These are phyloP conservation scores for Spathaspora girioi DNA, from an alignment of 805 yeast species.

Conservation along the genomic window DNA sequence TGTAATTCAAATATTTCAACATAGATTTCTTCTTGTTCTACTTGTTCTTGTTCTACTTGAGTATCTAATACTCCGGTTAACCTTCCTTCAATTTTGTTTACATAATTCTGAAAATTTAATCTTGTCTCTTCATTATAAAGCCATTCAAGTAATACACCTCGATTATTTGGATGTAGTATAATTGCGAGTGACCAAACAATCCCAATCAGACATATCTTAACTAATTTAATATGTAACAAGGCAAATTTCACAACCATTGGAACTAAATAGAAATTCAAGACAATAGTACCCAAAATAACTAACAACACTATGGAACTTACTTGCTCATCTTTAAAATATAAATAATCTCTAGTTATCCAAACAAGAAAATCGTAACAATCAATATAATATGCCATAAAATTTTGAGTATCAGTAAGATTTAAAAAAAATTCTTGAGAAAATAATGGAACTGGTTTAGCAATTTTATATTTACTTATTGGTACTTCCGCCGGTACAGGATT, in stretches of 20 bases:
- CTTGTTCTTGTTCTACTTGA: slow-evolving; percentile 10
- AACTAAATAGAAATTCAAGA: slow-evolving; percentile 19
- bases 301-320: slow-evolving; percentile 53
- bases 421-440: slow-evolving; percentile 72
- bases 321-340: slow-evolving; percentile 61
- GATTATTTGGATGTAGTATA: slow-evolving; percentile 50
- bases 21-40: slow-evolving; percentile 32
- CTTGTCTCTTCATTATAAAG: slow-evolving; percentile 66
- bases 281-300: slow-evolving; percentile 21
- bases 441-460: slow-evolving; percentile 74
- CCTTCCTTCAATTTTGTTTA: slow-evolving; percentile 47
- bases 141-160: slow-evolving; percentile 43
- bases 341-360: slow-evolving; percentile 49
- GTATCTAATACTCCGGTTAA: slow-evolving; percentile 13
- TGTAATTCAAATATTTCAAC: slow-evolving; percentile 73
- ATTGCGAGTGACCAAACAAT: slow-evolving; percentile 47
- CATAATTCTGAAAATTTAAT: slow-evolving; percentile 41
- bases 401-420: slow-evolving; percentile 81
- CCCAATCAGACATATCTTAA: slow-evolving; percentile 27
- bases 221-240: slow-evolving; percentile 22
- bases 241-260: slow-evolving; percentile 30
- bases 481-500: slow-evolving; percentile 46
- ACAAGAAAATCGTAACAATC: slow-evolving; percentile 55
- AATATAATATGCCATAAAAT: slow-evolving; percentile 68
- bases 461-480: slow-evolving; percentile 42